A percentile compares a stretch with the other conserved stretches of the same genome.
These are phyloP conservation scores for Eucalyptus lansdowneana DNA, from an alignment of 345 rosid genomes.

Conservation along the genomic window DNA sequence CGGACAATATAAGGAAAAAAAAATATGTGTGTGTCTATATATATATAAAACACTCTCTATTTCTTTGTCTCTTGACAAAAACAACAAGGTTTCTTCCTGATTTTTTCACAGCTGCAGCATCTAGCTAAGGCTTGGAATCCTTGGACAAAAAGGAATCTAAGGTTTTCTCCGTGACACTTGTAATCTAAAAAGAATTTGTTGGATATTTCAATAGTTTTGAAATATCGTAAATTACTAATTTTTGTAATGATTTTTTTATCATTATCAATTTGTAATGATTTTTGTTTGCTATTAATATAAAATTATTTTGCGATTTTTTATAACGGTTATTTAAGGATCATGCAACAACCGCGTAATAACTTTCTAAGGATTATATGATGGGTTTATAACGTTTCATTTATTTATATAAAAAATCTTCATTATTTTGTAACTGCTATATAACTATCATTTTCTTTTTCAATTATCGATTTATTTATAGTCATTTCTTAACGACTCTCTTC, in stretches of 20 bases:
- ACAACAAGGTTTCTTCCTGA: background rate
- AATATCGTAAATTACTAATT: too few relatives aligned
- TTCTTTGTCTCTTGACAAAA: background rate
- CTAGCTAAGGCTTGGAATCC: background rate
- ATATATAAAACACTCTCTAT: background rate
- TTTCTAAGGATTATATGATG: too few relatives aligned
- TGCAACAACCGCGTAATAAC: fast-evolving
- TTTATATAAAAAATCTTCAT: too few relatives aligned
- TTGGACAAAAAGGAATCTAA: background rate
- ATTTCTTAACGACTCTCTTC: fast-evolving
- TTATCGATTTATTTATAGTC: fast-evolving
- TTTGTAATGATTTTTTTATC: too few relatives aligned
- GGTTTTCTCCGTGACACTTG: background rate
- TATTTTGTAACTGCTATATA: too few relatives aligned
- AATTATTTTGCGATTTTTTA: too few relatives aligned
- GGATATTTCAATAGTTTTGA: too few relatives aligned
- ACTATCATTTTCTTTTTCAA: too few relatives aligned
- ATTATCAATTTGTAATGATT: too few relatives aligned
- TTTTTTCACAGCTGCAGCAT: background rate
- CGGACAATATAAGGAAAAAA: background rate
- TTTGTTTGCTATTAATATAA: too few relatives aligned
- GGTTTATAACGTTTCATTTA: too few relatives aligned
- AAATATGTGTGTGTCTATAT: background rate
- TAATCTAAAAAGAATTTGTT: too few relatives aligned
- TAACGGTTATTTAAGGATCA: fast-evolving